Base-by-base conservation (phyloP, 148 eudicot species). In the Salicornia ramosissima region DNA sequence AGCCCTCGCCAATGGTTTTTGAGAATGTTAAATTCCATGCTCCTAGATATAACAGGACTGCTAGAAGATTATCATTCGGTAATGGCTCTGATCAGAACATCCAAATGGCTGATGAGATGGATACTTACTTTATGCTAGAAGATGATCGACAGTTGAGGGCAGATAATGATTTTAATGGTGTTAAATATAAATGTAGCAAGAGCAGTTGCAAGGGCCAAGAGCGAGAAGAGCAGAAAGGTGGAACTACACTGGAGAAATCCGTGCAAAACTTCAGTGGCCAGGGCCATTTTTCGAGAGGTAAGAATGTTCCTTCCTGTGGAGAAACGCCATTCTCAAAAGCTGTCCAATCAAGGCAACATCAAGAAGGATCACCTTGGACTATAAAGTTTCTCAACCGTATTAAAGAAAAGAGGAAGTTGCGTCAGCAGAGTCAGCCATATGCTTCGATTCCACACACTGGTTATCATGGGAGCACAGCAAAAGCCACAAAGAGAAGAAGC, bases 361-460 rank as follows among this genome's bases (percentile, higher is more conserved):
- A 77, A 69, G 79, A 81, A 76, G 97, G 96, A 36, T 95, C 97
- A 21, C 96, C 99, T 13, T 91, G 99, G 99, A 95, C 93, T 14
- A 85, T 86, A 15, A 97, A 91, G 62, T 95, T 95, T 76, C 86
- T 95, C 0, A 95, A 95, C 68, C 84, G 90, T 61, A 77, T 94
- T 43, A 87, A 85, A 75, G 99, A 95, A 73, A 91, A 87, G 79
- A 84, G 88, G 80, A 86, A 80, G 75, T 68, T 73, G 64, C 88
- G 83, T 33, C 90, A 85, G 72, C 91, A 85, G 65, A 80, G 75
- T 71, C 79, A 70, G 74, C 86, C 92, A 43, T 71, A 74, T 71
- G 69, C 83, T 75, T 79, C 90, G 30, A 78, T 78, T 66, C 79
- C 80, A 77, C 72, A 65, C 70, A 72, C 74, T 58, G 74, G 72